Percentiles rank a stretch among this genome's conserved stretches.
These are phyloP conservation scores for Trichoderma citrinoviride DNA, from an alignment of 2,329 filamentous ascomycete genomes.

Conservation along the genomic window DNA sequence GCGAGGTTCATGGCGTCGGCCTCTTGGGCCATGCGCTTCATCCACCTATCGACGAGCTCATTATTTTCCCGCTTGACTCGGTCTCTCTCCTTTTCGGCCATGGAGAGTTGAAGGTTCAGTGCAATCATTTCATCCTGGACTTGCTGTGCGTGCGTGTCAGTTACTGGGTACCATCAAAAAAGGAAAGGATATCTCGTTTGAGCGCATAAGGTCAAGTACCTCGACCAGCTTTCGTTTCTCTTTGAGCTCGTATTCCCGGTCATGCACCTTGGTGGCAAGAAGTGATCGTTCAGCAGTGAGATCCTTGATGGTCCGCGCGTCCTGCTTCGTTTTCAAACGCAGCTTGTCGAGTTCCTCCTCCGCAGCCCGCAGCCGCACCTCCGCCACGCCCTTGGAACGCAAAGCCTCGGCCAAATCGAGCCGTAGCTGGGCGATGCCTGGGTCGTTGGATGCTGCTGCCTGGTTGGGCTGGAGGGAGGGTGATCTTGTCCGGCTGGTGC, in stretches of 20 bases:
- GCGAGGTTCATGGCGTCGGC: conserved; percentile 80
- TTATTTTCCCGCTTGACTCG: conserved; percentile 79
- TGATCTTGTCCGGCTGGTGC: conserved; percentile 24
- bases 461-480: conserved; percentile 23
- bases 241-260: conserved; percentile 80
- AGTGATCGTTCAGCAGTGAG: conserved; percentile 61
- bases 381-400: conserved; percentile 66
- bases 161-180: neutral
- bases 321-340: conserved; percentile 57
- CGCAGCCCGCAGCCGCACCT: conserved; percentile 59
- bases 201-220: conserved; percentile 41
- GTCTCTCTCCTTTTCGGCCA: conserved; percentile 73
- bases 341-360: conserved; percentile 63
- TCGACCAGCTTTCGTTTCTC: conserved; percentile 82
- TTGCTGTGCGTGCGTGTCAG: conserved; percentile 47
- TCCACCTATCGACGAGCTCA: conserved; percentile 86
- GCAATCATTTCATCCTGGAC: conserved; percentile 92
- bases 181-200: neutral
- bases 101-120: conserved; percentile 80
- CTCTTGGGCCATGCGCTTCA: conserved; percentile 81
- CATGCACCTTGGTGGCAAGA: conserved; percentile 66
- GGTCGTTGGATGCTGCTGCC: conserved; percentile 32
- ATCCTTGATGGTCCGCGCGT: conserved; percentile 58
- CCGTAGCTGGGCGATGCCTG: conserved; percentile 51
- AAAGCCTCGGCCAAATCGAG: conserved; percentile 75